phyloP scores from a whole-genome alignment of 495 filamentous ascomycete species.

The Chaetomium cochliodes region DNA sequence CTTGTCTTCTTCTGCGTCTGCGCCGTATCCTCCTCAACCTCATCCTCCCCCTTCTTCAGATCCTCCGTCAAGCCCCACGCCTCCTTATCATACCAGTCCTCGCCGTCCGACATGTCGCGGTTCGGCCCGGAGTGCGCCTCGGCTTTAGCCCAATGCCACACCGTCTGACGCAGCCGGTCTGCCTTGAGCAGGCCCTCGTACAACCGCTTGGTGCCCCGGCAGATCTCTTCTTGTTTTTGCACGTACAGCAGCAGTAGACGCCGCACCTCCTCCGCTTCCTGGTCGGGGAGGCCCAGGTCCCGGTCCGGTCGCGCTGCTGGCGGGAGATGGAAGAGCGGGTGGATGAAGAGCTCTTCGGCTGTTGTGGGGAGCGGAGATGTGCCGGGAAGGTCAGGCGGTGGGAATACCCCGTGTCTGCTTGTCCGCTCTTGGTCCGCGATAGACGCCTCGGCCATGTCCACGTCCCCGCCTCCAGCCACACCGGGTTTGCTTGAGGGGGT shows the following conservation, averaged over 20 bases:
- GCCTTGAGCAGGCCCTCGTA: conserved; percentile 73
- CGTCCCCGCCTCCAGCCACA: conserved; percentile 40
- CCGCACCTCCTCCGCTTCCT: conserved; percentile 86
- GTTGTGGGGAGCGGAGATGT: conserved; percentile 24
- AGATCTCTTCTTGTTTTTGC: conserved; percentile 93
- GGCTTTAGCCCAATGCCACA: conserved; percentile 81
- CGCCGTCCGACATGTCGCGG: conserved; percentile 75
- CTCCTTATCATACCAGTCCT: conserved; percentile 94
- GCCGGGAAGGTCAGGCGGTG: conserved; percentile 7
- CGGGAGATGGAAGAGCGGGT: conserved; percentile 82
- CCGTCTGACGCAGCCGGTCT: conserved; percentile 71
- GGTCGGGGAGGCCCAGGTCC: conserved; percentile 73
- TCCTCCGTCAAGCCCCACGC: conserved; percentile 83
- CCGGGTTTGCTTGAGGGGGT: conserved; percentile 27
- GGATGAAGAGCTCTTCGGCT: conserved; percentile 58
- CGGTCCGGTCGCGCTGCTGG: conserved; percentile 67
- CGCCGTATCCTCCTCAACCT: conserved; percentile 78
- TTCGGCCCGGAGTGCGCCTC: conserved; percentile 80
- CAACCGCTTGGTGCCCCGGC: conserved; percentile 73
- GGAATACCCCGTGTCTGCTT: neutral
- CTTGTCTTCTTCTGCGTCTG: conserved; percentile 73
- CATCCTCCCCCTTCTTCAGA: conserved; percentile 86
- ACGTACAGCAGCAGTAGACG: conserved; percentile 80
- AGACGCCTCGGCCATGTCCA: conserved; percentile 48
- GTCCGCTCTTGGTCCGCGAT: conserved; percentile 5